Base-by-base conservation (phyloP, 352 stramenopile genomes). In the Saprolegnia diclina region DNA sequence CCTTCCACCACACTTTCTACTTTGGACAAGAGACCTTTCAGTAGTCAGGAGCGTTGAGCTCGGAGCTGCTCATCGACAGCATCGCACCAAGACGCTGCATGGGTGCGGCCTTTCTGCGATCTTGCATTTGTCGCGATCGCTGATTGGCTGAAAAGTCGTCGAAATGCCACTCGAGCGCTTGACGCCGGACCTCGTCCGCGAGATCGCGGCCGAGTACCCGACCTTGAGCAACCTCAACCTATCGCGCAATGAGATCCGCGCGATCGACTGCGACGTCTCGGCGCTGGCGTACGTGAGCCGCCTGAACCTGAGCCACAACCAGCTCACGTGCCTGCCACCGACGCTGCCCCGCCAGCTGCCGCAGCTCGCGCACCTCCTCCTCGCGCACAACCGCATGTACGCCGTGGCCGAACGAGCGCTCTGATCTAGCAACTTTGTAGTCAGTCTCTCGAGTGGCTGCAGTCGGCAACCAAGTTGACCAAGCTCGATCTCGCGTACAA, bases 221-320 rank as follows among this genome's bases (percentile, higher is more conserved):
- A 22, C 72, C 67, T 74, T 92, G 64, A 77, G 86, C 73, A 82
- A 79, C 46, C 77, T 90, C 35, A 88, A 81, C 52, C 78, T 92
- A 21, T 76, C 79, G 22, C 71, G 63, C 37, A 92, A 90, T 61
- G 79, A 77, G 52, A 75, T 92, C 38, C 67, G 56, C 1, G 76
- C 83, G 50, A 71, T 90, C 29, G 64, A 68, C 24, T 66, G 57
- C 21, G 74, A 85, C 52, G 72, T 92, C 54, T 74, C 79, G 72
- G 55, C 81, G 63, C 72, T 92, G 56, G 76, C 75, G n/a, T 64
- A 62, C 22, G 69, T 92, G 64, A 73, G 68, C 26, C 77, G 79
- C 22, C 72, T 90, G 56, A 81, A 92, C 67, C 65, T 92, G 40
- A 87, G 82, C 71, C 65, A 50, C 42, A 92, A 92, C 54, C 74